Percentiles rank a stretch among this genome's conserved stretches.
Conservation (phyloP, 2,329 filamentous ascomycete genomes). For the Fusarium zealandicum region DNA sequence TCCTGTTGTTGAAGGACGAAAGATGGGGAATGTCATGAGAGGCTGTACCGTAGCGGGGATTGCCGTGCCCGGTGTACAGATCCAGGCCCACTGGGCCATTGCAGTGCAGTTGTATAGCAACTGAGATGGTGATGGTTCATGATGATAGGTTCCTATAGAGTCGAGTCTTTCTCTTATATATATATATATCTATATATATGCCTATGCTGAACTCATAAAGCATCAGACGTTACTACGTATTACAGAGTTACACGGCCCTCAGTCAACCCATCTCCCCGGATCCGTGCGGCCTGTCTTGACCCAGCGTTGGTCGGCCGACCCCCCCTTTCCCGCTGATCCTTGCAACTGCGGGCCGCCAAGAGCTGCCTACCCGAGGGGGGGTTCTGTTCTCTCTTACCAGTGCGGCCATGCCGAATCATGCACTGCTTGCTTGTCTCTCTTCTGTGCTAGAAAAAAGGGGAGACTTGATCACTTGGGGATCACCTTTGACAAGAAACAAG, state of each 20-base stretch:
- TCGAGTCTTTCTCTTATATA: too few relatives aligned
- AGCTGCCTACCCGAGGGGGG: background rate
- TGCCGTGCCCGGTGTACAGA: background rate
- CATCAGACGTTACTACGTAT: too few relatives aligned
- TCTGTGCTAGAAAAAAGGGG: background rate
- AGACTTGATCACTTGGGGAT: conserved; percentile 26
- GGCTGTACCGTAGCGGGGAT: conserved; percentile 1
- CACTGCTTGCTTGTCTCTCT: conserved; percentile 9
- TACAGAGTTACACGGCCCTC: too few relatives aligned
- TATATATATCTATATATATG: too few relatives aligned
- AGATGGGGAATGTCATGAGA: conserved; percentile 28
- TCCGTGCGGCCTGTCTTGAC: too few relatives aligned
- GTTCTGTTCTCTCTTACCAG: background rate
- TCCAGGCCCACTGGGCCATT: too few relatives aligned
- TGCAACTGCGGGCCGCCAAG: background rate
- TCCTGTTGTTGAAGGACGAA: conserved; percentile 6
- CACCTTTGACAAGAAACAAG: background rate
- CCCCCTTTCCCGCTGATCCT: background rate
- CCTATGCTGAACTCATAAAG: too few relatives aligned
- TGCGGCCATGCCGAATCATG: conserved; percentile 29
- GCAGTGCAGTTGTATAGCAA: too few relatives aligned
- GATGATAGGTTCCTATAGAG: too few relatives aligned
- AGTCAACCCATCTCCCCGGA: too few relatives aligned
- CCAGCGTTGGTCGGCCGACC: background rate
- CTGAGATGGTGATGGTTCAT: too few relatives aligned